phyloP scores from a whole-genome alignment of 108 stramenopile genomes.

The Cyclotella baltica region DNA sequence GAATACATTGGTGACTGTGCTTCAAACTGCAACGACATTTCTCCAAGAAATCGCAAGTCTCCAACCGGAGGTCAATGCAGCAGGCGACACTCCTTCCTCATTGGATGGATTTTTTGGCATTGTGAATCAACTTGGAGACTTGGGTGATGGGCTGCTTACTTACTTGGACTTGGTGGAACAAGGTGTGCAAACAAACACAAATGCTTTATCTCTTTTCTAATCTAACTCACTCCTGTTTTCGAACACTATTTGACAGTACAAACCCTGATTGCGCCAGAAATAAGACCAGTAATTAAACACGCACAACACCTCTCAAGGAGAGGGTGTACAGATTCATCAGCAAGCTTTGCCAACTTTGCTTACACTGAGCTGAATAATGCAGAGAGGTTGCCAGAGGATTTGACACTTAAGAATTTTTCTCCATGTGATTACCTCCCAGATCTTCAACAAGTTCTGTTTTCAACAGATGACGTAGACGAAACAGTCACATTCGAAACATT shows the following conservation, averaged over 20 bases:
- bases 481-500: conserved; percentile 6
- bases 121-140: conserved; percentile 20
- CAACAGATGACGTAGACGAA: conserved; percentile 6
- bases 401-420: conserved; percentile 3
- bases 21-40: neutral
- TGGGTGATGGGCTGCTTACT: neutral
- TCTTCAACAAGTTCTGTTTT: conserved; percentile 29
- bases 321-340: conserved; percentile 16
- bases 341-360: conserved; percentile 14
- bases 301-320: conserved; percentile 10
- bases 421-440: conserved; percentile 35
- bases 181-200: neutral
- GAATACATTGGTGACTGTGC: neutral
- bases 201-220: neutral
- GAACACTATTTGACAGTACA: conserved; percentile 1
- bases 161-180: conserved; percentile 17
- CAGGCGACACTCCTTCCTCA: conserved; percentile 4
- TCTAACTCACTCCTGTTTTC: neutral
- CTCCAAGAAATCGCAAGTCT: neutral
- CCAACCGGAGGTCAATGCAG: conserved; percentile 19
- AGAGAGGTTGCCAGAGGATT: neutral
- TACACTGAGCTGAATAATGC: conserved; percentile 7
- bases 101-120: conserved; percentile 20
- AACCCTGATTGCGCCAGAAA: conserved; percentile 12
- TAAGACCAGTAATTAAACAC: conserved; percentile 15